Evolutionary conservation across 73 alveolate genomes (phyloP).

Genomic region (Paramecium sexaurelia): DNA sequence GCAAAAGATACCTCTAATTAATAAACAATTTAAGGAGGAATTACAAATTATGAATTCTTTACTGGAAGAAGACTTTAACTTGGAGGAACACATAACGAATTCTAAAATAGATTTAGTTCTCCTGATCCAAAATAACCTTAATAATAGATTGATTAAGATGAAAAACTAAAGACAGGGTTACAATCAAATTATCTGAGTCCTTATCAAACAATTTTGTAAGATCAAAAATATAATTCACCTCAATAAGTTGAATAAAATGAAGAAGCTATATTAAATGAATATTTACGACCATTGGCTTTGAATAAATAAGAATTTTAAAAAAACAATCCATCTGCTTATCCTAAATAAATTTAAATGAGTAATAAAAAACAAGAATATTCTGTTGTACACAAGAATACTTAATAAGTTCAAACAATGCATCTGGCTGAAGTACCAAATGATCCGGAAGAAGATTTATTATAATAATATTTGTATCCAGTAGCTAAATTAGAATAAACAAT

Average conservation of each 20-base stretch:
- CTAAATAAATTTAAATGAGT: not conserved
- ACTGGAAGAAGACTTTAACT: not conserved
- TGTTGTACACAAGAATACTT: not conserved
- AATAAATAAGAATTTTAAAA: not conserved
- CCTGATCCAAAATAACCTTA: not conserved
- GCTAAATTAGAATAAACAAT: not conserved
- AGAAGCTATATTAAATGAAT: not conserved
- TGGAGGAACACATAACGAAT: not conserved
- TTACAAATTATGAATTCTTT: not conserved
- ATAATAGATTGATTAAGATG: not conserved
- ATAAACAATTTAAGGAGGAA: not conserved
- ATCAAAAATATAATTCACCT: not conserved
- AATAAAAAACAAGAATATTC: not conserved
- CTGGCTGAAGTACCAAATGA: not conserved
- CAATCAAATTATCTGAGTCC: not conserved
- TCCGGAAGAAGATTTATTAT: not conserved
- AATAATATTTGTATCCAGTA: not conserved
- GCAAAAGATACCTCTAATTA: not conserved
- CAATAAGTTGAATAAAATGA: not conserved
- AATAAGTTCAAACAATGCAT: not conserved
- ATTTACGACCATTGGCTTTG: not conserved
- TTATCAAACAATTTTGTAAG: not conserved
- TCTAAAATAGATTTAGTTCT: not conserved
- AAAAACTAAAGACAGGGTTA: not conserved
- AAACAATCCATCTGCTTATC: not conserved